Evolutionary conservation across 352 stramenopile species (phyloP), one percentile per base, ranked within the genome.

Genomic region (Phytophthora sojae): DNA sequence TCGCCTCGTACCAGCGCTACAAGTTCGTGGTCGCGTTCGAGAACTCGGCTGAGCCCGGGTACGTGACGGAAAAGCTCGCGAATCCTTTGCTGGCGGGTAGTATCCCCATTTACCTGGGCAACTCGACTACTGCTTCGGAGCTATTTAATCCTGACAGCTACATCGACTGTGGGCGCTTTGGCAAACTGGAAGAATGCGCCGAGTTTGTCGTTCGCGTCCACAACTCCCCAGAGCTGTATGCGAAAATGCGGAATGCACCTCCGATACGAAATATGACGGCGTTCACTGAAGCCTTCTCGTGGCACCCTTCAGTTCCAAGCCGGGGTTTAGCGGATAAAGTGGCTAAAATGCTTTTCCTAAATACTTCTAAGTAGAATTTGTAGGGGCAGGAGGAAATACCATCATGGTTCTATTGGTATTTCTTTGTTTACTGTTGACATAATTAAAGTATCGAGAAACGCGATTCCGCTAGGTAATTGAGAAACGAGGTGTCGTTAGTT

Each of bases 1-100:
- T 89, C 2, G 21, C 32, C 1, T 65, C 50, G 4, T 88, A 75
- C 69, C 26, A 60, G 37, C 14, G 15, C 17, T 73, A 73, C 26
- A 73, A 73, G 9, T 73, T 94, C 55, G 84, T 88, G 5, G 75
- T 94, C 56, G 79, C 82, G 17, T 94, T 92, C 39, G 81, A 94
- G 32, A 89, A 91, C 63, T 63, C 66, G 37, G 50, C 64, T 2
- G 64, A 49, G 8, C 59, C 69, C 0, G 86, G 84, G 15, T 91
- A 90, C 61, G 67, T 91, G 35, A 93, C 80, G 5, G 83, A 93
- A 64, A 92, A 91, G 64, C 56, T 93, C 11, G 75, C 83, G 6
- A 84, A 86, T 26, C 75, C 83, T 9, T 83, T 90, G n/a, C 63
- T 92, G 5, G 80, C 77, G 1, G 83, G 81, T 2, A 80, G 73